Conservation (phyloP, 805 yeast genomes). For the Allodekkera sacchari region DNA sequence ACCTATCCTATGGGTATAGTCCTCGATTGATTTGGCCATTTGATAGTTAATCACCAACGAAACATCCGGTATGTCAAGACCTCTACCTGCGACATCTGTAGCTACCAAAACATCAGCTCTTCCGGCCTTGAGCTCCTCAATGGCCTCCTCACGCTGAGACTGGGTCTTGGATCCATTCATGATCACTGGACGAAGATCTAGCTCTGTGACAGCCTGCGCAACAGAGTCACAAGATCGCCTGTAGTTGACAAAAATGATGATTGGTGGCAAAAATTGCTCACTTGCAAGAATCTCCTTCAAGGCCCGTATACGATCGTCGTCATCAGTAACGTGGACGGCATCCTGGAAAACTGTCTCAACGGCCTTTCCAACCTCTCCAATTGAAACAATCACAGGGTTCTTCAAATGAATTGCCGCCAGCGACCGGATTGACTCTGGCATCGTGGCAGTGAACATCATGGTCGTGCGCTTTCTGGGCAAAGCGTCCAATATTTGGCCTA, state of each 20-base stretch:
- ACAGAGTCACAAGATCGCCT: constrained; percentile 66
- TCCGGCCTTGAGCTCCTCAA: constrained; percentile 49
- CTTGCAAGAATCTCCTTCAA: constrained; percentile 30
- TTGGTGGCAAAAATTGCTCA: constrained; percentile 37
- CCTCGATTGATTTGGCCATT: constrained; percentile 70
- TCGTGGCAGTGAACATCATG: constrained; percentile 92
- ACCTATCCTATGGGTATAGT: constrained; percentile 88
- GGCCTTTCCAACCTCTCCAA: constrained; percentile 62
- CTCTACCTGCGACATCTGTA: constrained; percentile 94
- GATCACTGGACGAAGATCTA: constrained; percentile 44
- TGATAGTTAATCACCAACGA: constrained; percentile 82
- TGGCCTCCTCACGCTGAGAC: constrained; percentile 74
- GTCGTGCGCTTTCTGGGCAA: constrained; percentile 54
- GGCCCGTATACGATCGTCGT: constrained; percentile 35
- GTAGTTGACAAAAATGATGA: constrained; percentile 76
- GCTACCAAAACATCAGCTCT: constrained; percentile 65
- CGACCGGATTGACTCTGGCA: constrained; percentile 65
- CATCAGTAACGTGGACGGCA: constrained; percentile 43
- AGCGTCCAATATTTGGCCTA: constrained; percentile 47
- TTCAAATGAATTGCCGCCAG: constrained; percentile 55
- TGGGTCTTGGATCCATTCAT: constrained; percentile 88
- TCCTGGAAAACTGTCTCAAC: constrained; percentile 63
- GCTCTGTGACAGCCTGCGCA: constrained; percentile 38
- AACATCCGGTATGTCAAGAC: constrained; percentile 85
- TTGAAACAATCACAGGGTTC: constrained; percentile 53